These are phyloP conservation scores for Calcarisporium arbuscula DNA, from an alignment of 2,329 filamentous ascomycete genomes.

Conservation along the genomic window DNA sequence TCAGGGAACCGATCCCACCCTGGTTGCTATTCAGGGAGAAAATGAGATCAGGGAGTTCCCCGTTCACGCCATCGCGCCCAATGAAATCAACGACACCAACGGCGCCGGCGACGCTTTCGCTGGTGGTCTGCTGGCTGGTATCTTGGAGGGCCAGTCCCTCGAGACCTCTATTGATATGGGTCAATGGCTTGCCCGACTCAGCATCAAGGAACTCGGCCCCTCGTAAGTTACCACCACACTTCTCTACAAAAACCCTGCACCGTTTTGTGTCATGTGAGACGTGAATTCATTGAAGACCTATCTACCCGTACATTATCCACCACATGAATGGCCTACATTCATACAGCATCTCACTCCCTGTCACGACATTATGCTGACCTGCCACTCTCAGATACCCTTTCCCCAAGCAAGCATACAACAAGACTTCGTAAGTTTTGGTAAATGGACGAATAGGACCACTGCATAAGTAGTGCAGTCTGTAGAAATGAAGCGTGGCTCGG, in stretches of 20 bases:
- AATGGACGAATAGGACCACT: constrained; percentile 16
- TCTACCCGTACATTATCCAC: constrained; percentile 11
- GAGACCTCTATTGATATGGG: constrained; percentile 81
- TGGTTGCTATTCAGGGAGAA: constrained; percentile 71
- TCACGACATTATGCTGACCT: neutral
- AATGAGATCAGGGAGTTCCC: constrained; percentile 68
- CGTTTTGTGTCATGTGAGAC: too few species aligned
- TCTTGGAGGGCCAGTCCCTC: constrained; percentile 77
- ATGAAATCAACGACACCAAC: constrained; percentile 90
- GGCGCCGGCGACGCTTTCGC: constrained; percentile 96
- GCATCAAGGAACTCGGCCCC: constrained; percentile 91
- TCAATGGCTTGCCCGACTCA: constrained; percentile 90
- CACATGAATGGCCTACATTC: neutral
- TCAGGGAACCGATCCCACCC: constrained; percentile 85
- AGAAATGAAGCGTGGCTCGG: constrained; percentile 24
- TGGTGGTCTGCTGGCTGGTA: constrained; percentile 84
- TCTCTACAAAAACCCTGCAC: neutral
- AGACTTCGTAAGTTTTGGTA: constrained; percentile 29
- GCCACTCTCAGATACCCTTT: constrained; percentile 59
- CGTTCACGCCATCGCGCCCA: constrained; percentile 70
- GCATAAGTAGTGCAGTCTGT: constrained; percentile 10
- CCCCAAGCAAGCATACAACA: constrained; percentile 70
- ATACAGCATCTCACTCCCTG: neutral
- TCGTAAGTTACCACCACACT: constrained; percentile 59
- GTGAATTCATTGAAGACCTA: too few species aligned